Evolutionary conservation across 805 yeast genomes (phyloP), one percentile per base, ranked within the genome.

Genomic region (Lipomyces anomalus): DNA sequence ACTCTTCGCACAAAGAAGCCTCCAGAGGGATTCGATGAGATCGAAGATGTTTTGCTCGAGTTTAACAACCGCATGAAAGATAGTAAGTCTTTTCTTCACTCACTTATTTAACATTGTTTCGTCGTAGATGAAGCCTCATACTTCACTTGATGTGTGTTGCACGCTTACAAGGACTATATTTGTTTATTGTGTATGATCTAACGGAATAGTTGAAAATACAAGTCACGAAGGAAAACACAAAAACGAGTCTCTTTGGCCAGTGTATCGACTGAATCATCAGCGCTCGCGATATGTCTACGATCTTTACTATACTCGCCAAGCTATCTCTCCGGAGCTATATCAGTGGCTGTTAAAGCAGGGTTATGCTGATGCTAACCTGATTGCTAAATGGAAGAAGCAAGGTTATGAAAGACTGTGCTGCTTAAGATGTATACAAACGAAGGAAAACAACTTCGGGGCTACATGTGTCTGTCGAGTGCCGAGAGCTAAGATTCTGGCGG

Each of bases 381-480:
- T 88, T 24, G 90, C 95, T 20, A 88, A 82, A 69, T 82, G 89
- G 89, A 79, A 77, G 63, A 81, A 80, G 58, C 80, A 76, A 58
- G 96, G 96, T 6, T 88, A 88, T 62, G 96, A 88, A 60, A 75
- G 81, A 45, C 66, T 88, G 38, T 88, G 97, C 60, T 88, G 97
- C 61, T 63, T 88, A 48, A 72, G 75, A 52, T 88, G 97, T 61
- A 85, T 88, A 28, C 77, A 76, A 57, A 71, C 71, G 22, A 63
- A 63, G 32, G 87, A 82, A 50, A 79, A 73, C 37, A 76, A 76
- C 55, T 83, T 80, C 56, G 78, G 78, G 4, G 73, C 78, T 4
- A 76, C 87, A 0, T 88, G 97, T 64, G 77, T 88, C 18, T 88
- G 97, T 60, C 67, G 97, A 44, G 95, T 88, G 1, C 95, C 95